A percentile compares a stretch with the other conserved stretches of the same genome.
These are phyloP conservation scores for Corymbia citriodora DNA, from an alignment of 441 rosid species.

Conservation along the genomic window DNA sequence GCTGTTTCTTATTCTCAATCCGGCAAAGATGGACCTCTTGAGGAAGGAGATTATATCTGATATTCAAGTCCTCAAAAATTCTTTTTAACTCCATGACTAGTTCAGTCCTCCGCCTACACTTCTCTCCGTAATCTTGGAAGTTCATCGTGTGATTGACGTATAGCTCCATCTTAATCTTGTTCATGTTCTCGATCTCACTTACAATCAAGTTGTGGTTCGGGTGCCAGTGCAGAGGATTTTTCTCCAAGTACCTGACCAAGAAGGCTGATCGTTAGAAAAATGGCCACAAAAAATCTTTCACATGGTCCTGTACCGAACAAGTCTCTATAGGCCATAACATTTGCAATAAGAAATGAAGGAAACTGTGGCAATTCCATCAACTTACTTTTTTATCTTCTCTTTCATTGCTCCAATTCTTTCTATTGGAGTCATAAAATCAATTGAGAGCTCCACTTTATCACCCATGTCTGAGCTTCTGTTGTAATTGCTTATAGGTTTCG, in stretches of 20 bases:
- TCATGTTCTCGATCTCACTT: not conserved
- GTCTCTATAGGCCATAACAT: not conserved
- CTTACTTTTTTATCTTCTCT: conserved; percentile 56
- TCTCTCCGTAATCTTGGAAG: not conserved
- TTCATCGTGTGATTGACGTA: not conserved
- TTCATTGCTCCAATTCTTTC: conserved; percentile 44
- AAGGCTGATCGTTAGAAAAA: not conserved
- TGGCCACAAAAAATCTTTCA: not conserved
- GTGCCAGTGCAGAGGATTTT: not conserved
- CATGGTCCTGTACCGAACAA: not conserved
- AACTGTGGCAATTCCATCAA: not conserved
- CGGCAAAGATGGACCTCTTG: not conserved
- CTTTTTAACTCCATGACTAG: not conserved
- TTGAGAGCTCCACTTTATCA: conserved; percentile 55
- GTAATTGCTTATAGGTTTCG: conserved; percentile 73
- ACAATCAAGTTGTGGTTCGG: not conserved
- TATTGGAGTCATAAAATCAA: conserved; percentile 63
- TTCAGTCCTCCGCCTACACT: not conserved
- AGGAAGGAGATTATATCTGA: not conserved
- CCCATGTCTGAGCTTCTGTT: conserved; percentile 84
- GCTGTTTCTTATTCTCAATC: not conserved
- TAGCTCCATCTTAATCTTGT: not conserved
- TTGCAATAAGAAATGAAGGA: not conserved
- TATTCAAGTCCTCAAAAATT: not conserved
- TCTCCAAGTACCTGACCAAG: not conserved